Evolutionary conservation across 2,329 filamentous ascomycete genomes (phyloP).

Genomic region (Trichoderma koningii): DNA sequence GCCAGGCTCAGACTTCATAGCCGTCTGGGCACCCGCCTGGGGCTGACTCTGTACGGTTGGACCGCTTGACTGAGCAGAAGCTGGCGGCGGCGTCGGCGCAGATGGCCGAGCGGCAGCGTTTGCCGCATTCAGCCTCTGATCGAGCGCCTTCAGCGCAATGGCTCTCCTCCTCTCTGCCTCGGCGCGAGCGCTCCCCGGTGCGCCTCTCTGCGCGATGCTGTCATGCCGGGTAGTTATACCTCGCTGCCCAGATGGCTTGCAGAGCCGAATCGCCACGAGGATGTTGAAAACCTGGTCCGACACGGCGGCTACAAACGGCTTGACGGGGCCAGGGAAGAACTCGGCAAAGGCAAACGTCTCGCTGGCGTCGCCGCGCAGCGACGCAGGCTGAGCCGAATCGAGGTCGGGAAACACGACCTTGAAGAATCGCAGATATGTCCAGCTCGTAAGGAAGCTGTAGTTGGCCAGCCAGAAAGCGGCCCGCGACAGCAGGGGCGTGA

Average conservation of each 20-base stretch:
- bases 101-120: conserved; percentile 49
- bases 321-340: conserved; percentile 86
- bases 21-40: conserved; percentile 56
- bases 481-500: conserved; percentile 62
- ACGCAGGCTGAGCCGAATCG: conserved; percentile 60
- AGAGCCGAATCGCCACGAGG: conserved; percentile 74
- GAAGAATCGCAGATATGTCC: conserved; percentile 96
- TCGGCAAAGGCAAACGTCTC: conserved; percentile 96
- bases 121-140: conserved; percentile 88
- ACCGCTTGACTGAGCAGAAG: conserved; percentile 48
- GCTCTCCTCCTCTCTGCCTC: conserved; percentile 90
- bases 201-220: conserved; percentile 53
- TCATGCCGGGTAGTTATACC: conserved; percentile 75
- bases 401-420: conserved; percentile 73
- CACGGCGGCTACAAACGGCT: conserved; percentile 74
- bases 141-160: conserved; percentile 84
- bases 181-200: conserved; percentile 72
- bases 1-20: conserved; percentile 58
- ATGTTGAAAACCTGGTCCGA: conserved; percentile 72
- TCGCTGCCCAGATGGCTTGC: conserved; percentile 80
- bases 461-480: conserved; percentile 78
- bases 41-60: conserved; percentile 61
- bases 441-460: conserved; percentile 82
- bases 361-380: conserved; percentile 84
- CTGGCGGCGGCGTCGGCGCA: conserved; percentile 2